Percentiles rank a stretch among this genome's conserved stretches.
phyloP scores from a whole-genome alignment of 2,329 filamentous ascomycete genomes.

The Fusarium dlaminii region DNA sequence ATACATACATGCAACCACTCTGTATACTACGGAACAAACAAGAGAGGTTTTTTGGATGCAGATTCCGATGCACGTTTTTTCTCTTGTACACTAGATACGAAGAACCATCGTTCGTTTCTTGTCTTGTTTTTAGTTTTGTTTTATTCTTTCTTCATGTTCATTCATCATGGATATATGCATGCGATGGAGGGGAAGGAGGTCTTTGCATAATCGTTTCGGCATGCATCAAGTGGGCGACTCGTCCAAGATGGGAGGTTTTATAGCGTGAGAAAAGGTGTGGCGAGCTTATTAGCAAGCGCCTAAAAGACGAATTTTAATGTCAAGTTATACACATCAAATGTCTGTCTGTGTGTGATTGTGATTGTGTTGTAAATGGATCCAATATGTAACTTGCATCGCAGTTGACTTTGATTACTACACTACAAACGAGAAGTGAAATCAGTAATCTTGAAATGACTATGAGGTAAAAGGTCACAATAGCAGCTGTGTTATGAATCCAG shows the following conservation, averaged over 20 bases:
- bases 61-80: constrained; percentile 14
- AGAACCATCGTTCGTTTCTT: constrained; percentile 4
- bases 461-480: accelerated
- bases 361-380: background rate
- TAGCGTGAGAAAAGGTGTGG: constrained; percentile 16
- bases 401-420: too few relatives aligned
- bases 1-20: constrained; percentile 40
- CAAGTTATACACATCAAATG: constrained; percentile 8
- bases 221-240: constrained; percentile 15
- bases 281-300: constrained; percentile 22
- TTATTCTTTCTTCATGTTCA: constrained; percentile 3
- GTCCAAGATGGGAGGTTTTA: constrained; percentile 14
- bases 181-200: background rate
- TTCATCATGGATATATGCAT: constrained; percentile 19
- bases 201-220: constrained; percentile 36
- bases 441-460: background rate
- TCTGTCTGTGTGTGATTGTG: background rate
- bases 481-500: too few relatives aligned
- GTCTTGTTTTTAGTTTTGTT: background rate
- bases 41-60: constrained; percentile 41
- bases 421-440: too few relatives aligned
- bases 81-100: constrained; percentile 39
- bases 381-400: background rate
- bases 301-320: constrained; percentile 29
- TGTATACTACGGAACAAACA: constrained; percentile 37